Evolutionary conservation across 257 asterid genomes (phyloP), one percentile per base, ranked within the genome.

Genomic region (Jaltomata sinuosa): DNA sequence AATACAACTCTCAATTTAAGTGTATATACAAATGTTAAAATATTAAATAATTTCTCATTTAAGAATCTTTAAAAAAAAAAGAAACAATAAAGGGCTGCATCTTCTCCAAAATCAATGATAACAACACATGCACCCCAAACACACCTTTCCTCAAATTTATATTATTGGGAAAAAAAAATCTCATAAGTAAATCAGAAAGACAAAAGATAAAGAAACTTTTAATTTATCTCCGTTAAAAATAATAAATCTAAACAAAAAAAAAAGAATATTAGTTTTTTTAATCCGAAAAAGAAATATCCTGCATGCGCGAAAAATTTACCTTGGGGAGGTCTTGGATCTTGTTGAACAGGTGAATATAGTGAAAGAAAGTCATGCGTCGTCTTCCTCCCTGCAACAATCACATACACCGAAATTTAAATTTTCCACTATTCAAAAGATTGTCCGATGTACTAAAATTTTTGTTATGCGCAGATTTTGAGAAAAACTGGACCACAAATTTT

Each of bases 351-450:
- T 64, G 98, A 89, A 85, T 91, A 94, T 42, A 93, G 97, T 53
- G 99, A 94, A 81, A 95, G 97, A 91, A 95, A 95, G 89, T 95
- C 99, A 88, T 93, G 98, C 27, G 97, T 95, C 59, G 96, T 93
- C 87, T 93, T 90, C 88, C 94, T 87, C 87, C 91, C 95, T 90
- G 89, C 67, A 85, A 59, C 27, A 52, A 84, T 80, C 72, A 83
- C 80, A 47, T 29, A 40, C 71, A 83, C 38, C 40, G n/a, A 16
- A 38, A 40, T 8, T 38, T 25, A 21, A 14, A 49, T 52, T 78
- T 55, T 80, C 36, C 12, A 52, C 38, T n/a, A 32, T 32, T n/a
- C n/a, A n/a, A n/a, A n/a, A n/a, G n/a, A n/a, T n/a, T n/a, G n/a
- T n/a, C n/a, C n/a, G n/a, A n/a, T n/a, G n/a, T n/a, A n/a, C n/a